Evolutionary conservation across 179 eudicot species (phyloP), one percentile per base, ranked within the genome.

Genomic region (Amaranthus tricolor): DNA sequence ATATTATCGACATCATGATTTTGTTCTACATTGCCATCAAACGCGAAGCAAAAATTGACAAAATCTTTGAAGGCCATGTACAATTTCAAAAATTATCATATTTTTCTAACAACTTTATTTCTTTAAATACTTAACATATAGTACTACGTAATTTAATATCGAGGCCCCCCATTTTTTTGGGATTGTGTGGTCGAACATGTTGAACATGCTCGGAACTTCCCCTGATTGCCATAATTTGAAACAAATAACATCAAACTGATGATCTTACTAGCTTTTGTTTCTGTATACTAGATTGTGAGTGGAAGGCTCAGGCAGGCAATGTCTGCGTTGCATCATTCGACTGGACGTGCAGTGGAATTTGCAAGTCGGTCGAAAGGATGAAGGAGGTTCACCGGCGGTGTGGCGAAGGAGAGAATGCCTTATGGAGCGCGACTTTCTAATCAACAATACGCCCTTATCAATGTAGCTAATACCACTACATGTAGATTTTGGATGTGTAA

Each of bases 301-400:
- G 97, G 97, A 92, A 92, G 85, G 98, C 97, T 58, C 96, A 92
- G 65, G 94, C 96, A 53, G 94, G 97, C 74, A 90, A 92, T 80
- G 84, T 89, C 66, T 89, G 96, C 63, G 91, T 93, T 50, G 98
- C 98, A 70, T 93, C 98, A 20, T 93, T 91, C 16, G 98, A 93
- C 74, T 90, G 98, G 98, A 91, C 85, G 72, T 93, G 98, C 84
- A 89, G 96, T 5, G 96, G 98, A 43, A 86, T 90, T 24, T 93
- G 98, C 81, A 86, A 62, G 77, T 93, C 96, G 0, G 87, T 84
- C 5, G 96, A 93, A 66, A 85, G 96, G 82, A 93, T 93, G 81
- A 82, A 82, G 61, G 98, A 92, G 79, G 97, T 92, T 57, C 96
- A 92, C 76, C 81, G 86, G 45, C 89, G 92, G 71, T 92, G 97